A percentile compares a stretch with the other conserved stretches of the same genome.
Conservation (phyloP, 2,329 filamentous ascomycete species). For the Xylariaceae sp. region DNA sequence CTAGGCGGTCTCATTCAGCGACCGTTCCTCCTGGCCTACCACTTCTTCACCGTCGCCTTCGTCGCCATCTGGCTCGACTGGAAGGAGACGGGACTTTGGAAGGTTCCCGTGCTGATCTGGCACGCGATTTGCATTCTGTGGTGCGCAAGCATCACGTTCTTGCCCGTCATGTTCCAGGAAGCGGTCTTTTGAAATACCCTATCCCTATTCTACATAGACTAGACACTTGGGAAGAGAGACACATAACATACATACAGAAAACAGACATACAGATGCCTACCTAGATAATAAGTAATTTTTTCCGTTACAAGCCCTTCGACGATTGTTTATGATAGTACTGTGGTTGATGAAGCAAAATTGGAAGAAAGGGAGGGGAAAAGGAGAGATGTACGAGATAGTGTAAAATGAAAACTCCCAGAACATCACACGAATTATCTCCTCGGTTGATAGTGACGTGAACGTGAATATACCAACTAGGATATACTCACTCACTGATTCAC, state of each 20-base stretch:
- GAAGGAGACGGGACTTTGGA: slow-evolving; percentile 47
- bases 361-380: too few relatives aligned
- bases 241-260: background rate
- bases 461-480: too few relatives aligned
- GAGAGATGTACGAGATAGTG: too few relatives aligned
- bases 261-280: background rate
- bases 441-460: too few relatives aligned
- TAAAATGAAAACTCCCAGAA: too few relatives aligned
- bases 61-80: slow-evolving; percentile 70
- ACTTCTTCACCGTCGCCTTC: slow-evolving; percentile 93
- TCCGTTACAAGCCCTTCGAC: too few relatives aligned
- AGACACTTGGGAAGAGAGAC: background rate
- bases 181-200: slow-evolving; percentile 31
- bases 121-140: slow-evolving; percentile 67
- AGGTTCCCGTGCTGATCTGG: slow-evolving; percentile 59
- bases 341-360: too few relatives aligned
- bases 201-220: background rate
- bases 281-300: background rate
- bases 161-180: slow-evolving; percentile 75
- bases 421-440: too few relatives aligned
- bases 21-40: slow-evolving; percentile 74
- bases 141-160: slow-evolving; percentile 75
- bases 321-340: too few relatives aligned
- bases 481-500: too few relatives aligned
- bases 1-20: slow-evolving; percentile 75